A percentile compares a stretch with the other conserved stretches of the same genome.
phyloP scores from a whole-genome alignment of 108 stramenopile species.

The Tribonema minus region DNA sequence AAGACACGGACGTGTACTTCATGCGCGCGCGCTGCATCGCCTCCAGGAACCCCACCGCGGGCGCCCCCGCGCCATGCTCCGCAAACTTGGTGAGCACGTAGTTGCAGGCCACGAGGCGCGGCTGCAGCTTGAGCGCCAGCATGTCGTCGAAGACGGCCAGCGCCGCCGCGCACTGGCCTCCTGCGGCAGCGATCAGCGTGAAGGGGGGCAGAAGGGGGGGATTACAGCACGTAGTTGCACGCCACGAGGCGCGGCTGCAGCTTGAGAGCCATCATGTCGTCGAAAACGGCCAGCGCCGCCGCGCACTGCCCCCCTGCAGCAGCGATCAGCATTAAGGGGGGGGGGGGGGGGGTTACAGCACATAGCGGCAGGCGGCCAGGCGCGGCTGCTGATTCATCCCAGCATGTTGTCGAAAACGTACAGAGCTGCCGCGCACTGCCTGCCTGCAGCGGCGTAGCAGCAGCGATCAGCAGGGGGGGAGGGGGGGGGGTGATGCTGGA shows the following conservation, averaged over 20 bases:
- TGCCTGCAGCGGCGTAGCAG: too few relatives aligned
- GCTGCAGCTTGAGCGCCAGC: constrained; percentile 2
- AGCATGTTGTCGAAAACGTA: too few relatives aligned
- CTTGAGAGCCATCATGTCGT: constrained; percentile 3
- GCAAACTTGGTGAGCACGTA: constrained; percentile 15
- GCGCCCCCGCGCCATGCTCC: constrained; percentile 12
- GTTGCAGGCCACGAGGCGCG: constrained; percentile 13
- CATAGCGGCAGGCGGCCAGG: too few relatives aligned
- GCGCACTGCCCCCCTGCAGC: constrained; percentile 3
- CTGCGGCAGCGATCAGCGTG: too few relatives aligned
- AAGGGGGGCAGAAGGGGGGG: too few relatives aligned
- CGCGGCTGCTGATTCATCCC: too few relatives aligned
- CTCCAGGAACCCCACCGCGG: constrained; percentile 5
- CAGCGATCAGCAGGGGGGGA: too few relatives aligned
- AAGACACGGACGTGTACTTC: constrained; percentile 3
- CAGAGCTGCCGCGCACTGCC: too few relatives aligned
- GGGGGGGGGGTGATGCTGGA: too few relatives aligned
- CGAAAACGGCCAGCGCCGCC: constrained; percentile 8
- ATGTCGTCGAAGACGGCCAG: constrained; percentile 8
- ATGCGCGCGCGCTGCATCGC: constrained; percentile 5
- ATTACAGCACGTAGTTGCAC: constrained; percentile 34
- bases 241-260: constrained; percentile 3
- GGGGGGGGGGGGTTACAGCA: neutral
- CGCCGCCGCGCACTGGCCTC: constrained; percentile 3
- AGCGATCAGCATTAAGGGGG: neutral